A percentile compares a stretch with the other conserved stretches of the same genome.
Evolutionary conservation across 768 basidiomycete genomes (phyloP).

Genomic region (Tremella yokohamensis): DNA sequence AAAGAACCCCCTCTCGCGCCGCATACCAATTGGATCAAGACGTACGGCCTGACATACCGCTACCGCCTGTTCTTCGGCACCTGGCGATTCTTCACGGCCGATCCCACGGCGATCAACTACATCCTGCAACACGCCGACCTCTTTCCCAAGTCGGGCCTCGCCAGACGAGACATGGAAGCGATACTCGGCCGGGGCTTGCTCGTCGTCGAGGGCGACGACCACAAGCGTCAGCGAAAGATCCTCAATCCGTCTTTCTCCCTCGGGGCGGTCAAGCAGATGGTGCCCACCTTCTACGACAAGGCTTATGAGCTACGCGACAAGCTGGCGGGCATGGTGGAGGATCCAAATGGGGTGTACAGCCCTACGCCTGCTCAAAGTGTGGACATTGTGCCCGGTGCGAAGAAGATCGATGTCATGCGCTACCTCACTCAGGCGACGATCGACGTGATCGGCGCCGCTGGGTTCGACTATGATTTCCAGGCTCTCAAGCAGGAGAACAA

Average conservation of each 20-base stretch:
- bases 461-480: conserved; percentile 75
- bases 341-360: neutral
- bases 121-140: conserved; percentile 66
- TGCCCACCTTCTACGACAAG: conserved; percentile 62
- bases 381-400: conserved; percentile 26
- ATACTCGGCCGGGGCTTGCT: conserved; percentile 68
- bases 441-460: conserved; percentile 72
- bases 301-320: conserved; percentile 55
- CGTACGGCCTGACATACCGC: conserved; percentile 38
- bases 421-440: conserved; percentile 65
- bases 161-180: conserved; percentile 67
- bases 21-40: conserved; percentile 32
- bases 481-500: conserved; percentile 79
- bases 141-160: conserved; percentile 74
- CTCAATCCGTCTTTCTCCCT: conserved; percentile 53
- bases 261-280: conserved; percentile 57
- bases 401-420: conserved; percentile 59
- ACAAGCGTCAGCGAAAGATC: conserved; percentile 67
- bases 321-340: conserved; percentile 26
- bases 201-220: conserved; percentile 56
- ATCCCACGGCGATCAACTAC: conserved; percentile 70
- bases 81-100: conserved; percentile 72
- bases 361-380: conserved; percentile 21
- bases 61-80: conserved; percentile 45
- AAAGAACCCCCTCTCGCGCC: conserved; percentile 26